Evolutionary conservation across 1,284 basidiomycete genomes (phyloP).

Genomic region (Quambalaria eucalypti): DNA sequence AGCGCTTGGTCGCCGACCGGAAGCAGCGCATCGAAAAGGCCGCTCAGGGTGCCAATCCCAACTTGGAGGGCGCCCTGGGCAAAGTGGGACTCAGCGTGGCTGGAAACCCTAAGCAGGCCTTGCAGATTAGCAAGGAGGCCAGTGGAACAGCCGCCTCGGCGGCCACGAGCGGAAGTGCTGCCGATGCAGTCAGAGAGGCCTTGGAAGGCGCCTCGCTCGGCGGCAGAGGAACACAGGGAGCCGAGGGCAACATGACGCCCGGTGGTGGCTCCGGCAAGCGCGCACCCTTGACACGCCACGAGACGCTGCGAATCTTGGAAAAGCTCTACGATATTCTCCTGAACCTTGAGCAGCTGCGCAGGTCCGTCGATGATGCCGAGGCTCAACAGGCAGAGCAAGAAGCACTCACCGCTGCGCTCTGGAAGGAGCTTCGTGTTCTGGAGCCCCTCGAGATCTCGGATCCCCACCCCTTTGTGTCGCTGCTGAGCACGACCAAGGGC

Average conservation of each 20-base stretch:
- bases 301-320: constrained; percentile 74
- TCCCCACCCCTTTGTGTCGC: constrained; percentile 92
- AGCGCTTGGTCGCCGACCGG: constrained; percentile 86
- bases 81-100: constrained; percentile 83
- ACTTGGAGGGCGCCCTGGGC: constrained; percentile 86
- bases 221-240: constrained; percentile 13
- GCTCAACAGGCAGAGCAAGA: constrained; percentile 44
- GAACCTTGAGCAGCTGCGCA: constrained; percentile 72
- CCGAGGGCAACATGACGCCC: no score
- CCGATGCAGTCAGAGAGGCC: constrained; percentile 36
- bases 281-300: constrained; percentile 61
- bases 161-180: neutral
- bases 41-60: constrained; percentile 17
- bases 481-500: constrained; percentile 80
- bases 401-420: constrained; percentile 52
- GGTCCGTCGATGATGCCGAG: constrained; percentile 60
- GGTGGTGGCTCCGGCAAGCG: constrained; percentile 13
- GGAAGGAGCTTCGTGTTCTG: constrained; percentile 73
- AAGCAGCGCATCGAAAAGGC: constrained; percentile 54
- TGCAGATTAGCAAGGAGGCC: constrained; percentile 7
- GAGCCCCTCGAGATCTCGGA: constrained; percentile 88
- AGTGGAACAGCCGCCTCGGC: constrained; percentile 7
- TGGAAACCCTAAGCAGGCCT: constrained; percentile 66
- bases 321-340: constrained; percentile 75
- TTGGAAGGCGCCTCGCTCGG: constrained; percentile 32